Percentiles rank a stretch among this genome's conserved stretches.
Conservation (phyloP, 345 rosid species). For the Raphanus sativus region DNA sequence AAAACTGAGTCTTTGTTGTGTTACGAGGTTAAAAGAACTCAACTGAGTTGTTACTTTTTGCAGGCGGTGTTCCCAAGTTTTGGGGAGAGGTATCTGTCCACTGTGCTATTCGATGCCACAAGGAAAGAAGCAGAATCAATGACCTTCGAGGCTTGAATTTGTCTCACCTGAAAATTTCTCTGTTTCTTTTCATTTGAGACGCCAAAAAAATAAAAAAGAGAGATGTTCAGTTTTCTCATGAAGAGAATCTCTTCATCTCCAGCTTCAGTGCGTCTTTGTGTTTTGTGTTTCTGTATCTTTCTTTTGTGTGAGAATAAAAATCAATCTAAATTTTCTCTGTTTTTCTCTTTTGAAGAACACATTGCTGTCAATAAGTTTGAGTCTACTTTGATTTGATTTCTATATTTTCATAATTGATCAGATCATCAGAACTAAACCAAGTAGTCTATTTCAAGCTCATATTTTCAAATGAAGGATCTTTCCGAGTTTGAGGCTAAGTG, state of each 20-base stretch:
- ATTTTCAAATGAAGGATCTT: slow-evolving; percentile 65
- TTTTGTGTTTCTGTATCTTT: slow-evolving; percentile 6
- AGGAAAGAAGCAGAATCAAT: slow-evolving; percentile 63
- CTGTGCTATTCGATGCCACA: slow-evolving; percentile 64
- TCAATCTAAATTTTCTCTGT: background rate
- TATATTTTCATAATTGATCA: slow-evolving; percentile 14
- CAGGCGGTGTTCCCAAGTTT: slow-evolving; percentile 83
- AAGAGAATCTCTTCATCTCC: slow-evolving; percentile 8
- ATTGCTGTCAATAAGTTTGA: slow-evolving; percentile 1
- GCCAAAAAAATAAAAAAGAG: slow-evolving; percentile 7
- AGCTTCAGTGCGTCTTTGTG: slow-evolving; percentile 29
- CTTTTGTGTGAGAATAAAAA: slow-evolving; percentile 17
- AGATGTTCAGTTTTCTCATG: slow-evolving; percentile 6
- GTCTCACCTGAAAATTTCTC: slow-evolving; percentile 1
- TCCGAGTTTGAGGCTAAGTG: slow-evolving; percentile 61
- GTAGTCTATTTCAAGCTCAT: slow-evolving; percentile 43
- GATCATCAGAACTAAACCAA: slow-evolving; percentile 55
- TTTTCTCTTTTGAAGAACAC: slow-evolving; percentile 10
- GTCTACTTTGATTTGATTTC: background rate
- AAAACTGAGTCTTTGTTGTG: background rate
- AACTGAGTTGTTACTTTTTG: background rate
- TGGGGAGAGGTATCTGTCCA: slow-evolving; percentile 74
- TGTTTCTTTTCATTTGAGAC: slow-evolving; percentile 15
- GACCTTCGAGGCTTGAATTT: slow-evolving; percentile 51
- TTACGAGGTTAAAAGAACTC: background rate